Evolutionary conservation across 1,284 basidiomycete species (phyloP), one percentile per base, ranked within the genome.

Genomic region (Tilletia indica): DNA sequence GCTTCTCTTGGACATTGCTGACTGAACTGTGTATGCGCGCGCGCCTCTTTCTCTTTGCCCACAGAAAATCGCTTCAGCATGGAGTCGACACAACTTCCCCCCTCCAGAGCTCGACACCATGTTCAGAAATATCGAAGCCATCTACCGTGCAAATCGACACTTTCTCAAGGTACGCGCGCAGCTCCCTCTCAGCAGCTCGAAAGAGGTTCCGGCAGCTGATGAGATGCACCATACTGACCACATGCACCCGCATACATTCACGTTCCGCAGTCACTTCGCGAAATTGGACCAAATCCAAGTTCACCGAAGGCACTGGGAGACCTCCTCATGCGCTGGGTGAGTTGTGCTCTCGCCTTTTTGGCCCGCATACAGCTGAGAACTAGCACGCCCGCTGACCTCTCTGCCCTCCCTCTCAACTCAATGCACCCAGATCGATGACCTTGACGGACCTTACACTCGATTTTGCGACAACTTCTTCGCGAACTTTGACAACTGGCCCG

Each of bases 231-330:
- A 66, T 36, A 19, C 68, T 64, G 67, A 82, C 70, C 14, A 14
- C 42, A 45, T 45, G 6, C 42, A 45, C 42, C 42, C 42, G 42
- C 42, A 64, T 67, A 64, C 70, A 61, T 66, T 48, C 12, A 51
- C 45, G 12, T 61, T 68, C 47, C 69, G 31, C 83, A 96, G 94
- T 92, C 92, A 88, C 87, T 99, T 73, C 93, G 92, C 84, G 94
- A 97, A 75, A 95, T 99, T 73, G 96, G 94, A 8, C 89, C 92
- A 61, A 93, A 92, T 85, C 94, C 95, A 0, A 90, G 93, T 0
- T 93, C 92, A n/a, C 93, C 96, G 16, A 97, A 96, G 83, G 93
- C 92, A 12, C 88, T 99, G 25, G 96, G 96, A 67, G 96, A 98
- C 85, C 86, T 99, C 66, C 88, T 99, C 72, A 97, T 98, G 92